Conservation (phyloP, 192 early-diverging fungal species). For the Dissophora globulifera region DNA sequence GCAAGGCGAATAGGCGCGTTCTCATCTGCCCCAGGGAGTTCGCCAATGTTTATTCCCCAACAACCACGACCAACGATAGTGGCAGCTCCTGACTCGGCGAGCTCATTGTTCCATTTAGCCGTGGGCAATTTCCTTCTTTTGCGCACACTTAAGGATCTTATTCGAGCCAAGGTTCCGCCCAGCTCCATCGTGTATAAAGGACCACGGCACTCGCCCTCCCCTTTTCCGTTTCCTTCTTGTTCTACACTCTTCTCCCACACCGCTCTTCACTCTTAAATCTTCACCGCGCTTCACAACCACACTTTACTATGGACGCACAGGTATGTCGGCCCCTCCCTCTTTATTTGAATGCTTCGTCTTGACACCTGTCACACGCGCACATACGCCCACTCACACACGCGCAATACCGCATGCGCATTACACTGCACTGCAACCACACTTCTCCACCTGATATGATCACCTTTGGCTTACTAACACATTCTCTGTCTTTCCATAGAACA, state of each 20-base stretch:
- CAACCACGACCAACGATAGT: no score
- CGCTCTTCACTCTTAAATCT: not conserved
- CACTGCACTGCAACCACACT: not conserved
- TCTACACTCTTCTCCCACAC: not conserved
- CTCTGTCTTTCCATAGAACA: slow-evolving; percentile 13
- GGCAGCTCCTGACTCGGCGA: no score
- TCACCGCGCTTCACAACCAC: not conserved
- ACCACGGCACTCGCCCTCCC: not conserved
- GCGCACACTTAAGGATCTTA: no score
- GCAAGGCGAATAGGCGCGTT: no score
- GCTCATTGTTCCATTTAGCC: no score
- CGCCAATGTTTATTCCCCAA: no score
- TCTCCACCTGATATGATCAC: no score
- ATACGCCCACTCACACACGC: not conserved
- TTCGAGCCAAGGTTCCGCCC: slow-evolving; percentile 3
- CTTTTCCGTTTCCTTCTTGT: not conserved
- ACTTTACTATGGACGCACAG: not conserved
- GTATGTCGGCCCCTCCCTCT: not conserved
- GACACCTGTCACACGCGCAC: no score
- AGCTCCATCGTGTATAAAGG: slow-evolving; percentile 12
- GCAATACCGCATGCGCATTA: not conserved
- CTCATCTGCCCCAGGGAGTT: no score
- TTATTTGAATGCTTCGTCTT: no score
- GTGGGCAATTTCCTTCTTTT: no score
- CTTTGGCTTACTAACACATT: not conserved